These are phyloP conservation scores for Krasilnikovozyma curviuscula DNA, from an alignment of 768 basidiomycete species.

Conservation along the genomic window DNA sequence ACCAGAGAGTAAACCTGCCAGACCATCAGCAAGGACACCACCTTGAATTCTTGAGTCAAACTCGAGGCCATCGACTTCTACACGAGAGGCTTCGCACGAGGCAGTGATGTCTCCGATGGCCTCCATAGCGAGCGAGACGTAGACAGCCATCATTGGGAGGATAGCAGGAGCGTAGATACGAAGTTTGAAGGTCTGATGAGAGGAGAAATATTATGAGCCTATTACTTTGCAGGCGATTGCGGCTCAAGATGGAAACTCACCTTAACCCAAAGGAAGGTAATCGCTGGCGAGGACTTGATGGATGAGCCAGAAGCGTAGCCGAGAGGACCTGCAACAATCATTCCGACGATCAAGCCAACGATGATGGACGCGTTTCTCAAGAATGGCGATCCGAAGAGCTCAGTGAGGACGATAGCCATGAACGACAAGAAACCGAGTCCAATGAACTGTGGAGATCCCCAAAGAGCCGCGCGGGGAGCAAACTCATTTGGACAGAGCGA, in stretches of 20 bases:
- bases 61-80: constrained; percentile 50
- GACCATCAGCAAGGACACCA: constrained; percentile 57
- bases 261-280: constrained; percentile 59
- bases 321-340: constrained; percentile 57
- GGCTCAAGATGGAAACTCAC: no score
- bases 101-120: constrained; percentile 60
- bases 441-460: constrained; percentile 67
- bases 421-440: constrained; percentile 75
- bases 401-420: constrained; percentile 32
- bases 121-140: constrained; percentile 59
- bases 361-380: constrained; percentile 46
- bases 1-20: constrained; percentile 59
- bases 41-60: constrained; percentile 72
- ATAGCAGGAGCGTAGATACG: constrained; percentile 52
- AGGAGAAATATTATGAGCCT: neutral
- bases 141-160: constrained; percentile 41
- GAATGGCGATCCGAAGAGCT: constrained; percentile 69
- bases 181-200: constrained; percentile 54
- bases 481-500: constrained; percentile 48
- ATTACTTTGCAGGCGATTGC: no score
- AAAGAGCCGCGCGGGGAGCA: constrained; percentile 47
- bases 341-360: constrained; percentile 53
- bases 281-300: constrained; percentile 48
- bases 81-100: constrained; percentile 57
- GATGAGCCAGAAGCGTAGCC: constrained; percentile 54